Evolutionary conservation across 768 basidiomycete genomes (phyloP).

Genomic region (Lentinula detonsa): DNA sequence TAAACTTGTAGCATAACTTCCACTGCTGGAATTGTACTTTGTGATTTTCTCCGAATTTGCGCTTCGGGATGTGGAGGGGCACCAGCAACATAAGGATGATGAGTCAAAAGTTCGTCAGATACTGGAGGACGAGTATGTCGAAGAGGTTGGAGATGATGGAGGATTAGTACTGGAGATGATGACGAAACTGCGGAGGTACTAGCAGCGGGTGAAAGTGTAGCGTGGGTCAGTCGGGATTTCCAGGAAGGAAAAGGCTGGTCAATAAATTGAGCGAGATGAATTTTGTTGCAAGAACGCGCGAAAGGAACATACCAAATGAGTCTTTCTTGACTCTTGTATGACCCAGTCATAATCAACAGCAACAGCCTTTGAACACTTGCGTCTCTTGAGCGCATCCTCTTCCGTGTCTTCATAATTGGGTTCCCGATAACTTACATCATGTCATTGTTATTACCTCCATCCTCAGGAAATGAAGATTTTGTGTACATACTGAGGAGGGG

Average conservation of each 20-base stretch:
- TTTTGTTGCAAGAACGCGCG: neutral
- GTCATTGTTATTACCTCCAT: neutral
- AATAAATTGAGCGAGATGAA: neutral
- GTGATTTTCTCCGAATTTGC: neutral
- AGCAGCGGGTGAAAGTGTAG: neutral
- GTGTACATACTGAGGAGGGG: neutral
- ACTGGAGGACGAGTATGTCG: neutral
- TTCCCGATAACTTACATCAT: constrained; percentile 1
- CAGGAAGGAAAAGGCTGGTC: neutral
- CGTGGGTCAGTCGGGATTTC: neutral
- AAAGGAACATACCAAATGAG: neutral
- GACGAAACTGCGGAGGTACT: neutral
- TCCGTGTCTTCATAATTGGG: neutral
- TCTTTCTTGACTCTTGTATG: neutral
- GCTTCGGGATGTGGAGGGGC: neutral
- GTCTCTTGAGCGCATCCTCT: neutral
- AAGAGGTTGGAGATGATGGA: neutral
- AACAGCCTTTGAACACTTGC: neutral
- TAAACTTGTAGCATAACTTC: neutral
- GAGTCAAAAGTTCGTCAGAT: neutral
- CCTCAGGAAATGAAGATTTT: neutral
- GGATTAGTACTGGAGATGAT: neutral
- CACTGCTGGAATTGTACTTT: neutral
- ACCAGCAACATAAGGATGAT: neutral
- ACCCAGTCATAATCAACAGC: constrained; percentile 6